phyloP scores from a whole-genome alignment of 2,329 filamentous ascomycete species.

The Lecanosticta acicola region DNA sequence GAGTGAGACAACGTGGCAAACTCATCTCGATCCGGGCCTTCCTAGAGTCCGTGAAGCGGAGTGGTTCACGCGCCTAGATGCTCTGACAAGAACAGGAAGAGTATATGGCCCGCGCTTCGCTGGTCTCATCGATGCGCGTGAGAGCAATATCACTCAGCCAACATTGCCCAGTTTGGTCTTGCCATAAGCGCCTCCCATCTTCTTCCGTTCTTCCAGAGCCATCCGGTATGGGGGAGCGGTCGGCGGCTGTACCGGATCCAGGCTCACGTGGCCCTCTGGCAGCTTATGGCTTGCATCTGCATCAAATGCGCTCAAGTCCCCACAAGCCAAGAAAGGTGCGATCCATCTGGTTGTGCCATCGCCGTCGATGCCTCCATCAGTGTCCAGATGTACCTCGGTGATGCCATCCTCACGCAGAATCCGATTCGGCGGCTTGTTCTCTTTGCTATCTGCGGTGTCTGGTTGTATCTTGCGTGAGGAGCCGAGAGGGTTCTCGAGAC shows the following conservation, averaged over 20 bases:
- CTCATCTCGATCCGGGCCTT: too few relatives aligned
- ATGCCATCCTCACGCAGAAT: conserved; percentile 43
- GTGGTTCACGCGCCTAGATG: too few relatives aligned
- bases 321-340: conserved; percentile 93
- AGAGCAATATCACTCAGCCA: background rate
- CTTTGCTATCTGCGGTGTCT: background rate
- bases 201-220: conserved; percentile 76
- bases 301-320: conserved; percentile 89
- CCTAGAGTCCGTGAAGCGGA: too few relatives aligned
- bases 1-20: too few relatives aligned
- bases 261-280: conserved; percentile 75
- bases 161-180: conserved; percentile 52
- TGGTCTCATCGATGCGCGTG: background rate
- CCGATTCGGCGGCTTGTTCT: conserved; percentile 24
- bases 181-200: conserved; percentile 69
- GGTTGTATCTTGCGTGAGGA: background rate
- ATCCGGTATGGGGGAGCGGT: conserved; percentile 93
- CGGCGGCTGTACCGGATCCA: conserved; percentile 90
- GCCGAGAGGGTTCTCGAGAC: conserved; percentile 63
- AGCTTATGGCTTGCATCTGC: conserved; percentile 91
- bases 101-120: too few relatives aligned
- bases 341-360: conserved; percentile 62
- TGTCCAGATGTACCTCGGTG: conserved; percentile 43
- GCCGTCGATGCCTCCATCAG: conserved; percentile 38
- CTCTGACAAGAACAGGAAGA: too few relatives aligned